Evolutionary conservation across 2,329 filamentous ascomycete species (phyloP).

Genomic region (Colletotrichum australisinense): DNA sequence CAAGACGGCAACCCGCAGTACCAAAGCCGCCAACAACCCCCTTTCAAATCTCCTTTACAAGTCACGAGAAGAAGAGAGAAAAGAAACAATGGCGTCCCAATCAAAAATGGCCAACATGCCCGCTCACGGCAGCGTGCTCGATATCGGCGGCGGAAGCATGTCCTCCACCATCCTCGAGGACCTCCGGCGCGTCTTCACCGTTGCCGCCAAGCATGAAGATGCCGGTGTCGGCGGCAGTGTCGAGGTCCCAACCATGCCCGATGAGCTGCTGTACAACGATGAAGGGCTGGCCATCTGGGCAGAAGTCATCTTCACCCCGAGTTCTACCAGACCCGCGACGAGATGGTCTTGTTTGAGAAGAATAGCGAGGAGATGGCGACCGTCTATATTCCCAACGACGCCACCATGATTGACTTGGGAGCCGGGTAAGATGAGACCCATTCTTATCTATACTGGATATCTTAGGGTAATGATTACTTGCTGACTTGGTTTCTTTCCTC

Average conservation of each 20-base stretch:
- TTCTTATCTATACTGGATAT: neutral
- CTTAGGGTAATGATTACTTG: neutral
- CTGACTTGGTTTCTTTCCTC: neutral
- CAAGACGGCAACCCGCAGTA: neutral
- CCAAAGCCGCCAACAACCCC: no score
- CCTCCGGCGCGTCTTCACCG: constrained; percentile 35
- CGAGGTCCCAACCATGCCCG: constrained; percentile 47
- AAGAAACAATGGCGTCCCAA: neutral
- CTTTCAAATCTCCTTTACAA: neutral
- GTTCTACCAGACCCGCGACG: constrained; percentile 55
- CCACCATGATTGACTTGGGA: constrained; percentile 53
- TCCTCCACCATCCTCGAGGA: constrained; percentile 41
- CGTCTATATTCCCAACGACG: constrained; percentile 40
- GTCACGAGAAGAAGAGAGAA: neutral
- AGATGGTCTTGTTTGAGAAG: constrained; percentile 49
- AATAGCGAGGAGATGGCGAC: constrained; percentile 49
- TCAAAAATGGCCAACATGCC: constrained; percentile 24
- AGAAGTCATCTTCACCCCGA: constrained; percentile 52
- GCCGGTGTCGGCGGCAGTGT: neutral
- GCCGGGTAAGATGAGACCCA: constrained; percentile 49
- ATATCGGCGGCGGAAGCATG: constrained; percentile 53
- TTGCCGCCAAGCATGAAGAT: neutral
- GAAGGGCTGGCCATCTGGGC: constrained; percentile 53
- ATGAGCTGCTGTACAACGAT: constrained; percentile 54
- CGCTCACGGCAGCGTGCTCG: constrained; percentile 47